Evolutionary conservation across 1,139 yeast species (phyloP).

Genomic region (Lodderomyces metapsilosis): DNA sequence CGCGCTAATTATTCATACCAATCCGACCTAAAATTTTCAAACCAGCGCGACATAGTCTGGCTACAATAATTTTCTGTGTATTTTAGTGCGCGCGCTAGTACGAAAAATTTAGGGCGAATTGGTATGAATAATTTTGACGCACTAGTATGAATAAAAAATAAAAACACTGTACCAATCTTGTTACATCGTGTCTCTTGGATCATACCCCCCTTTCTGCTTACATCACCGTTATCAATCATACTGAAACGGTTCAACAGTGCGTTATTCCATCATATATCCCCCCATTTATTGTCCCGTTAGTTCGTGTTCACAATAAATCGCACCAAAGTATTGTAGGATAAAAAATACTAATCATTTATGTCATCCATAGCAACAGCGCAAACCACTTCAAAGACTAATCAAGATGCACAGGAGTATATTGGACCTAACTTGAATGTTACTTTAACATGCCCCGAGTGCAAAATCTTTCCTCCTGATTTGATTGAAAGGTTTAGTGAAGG

Average conservation of each 20-base stretch:
- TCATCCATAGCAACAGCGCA: constrained; percentile 11
- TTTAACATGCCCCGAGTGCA: constrained; percentile 93
- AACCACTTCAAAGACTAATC: constrained; percentile 5
- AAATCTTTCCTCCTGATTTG: constrained; percentile 91
- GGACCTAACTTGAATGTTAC: constrained; percentile 86
- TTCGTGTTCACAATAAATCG: constrained; percentile 15
- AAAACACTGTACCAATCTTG: neutral
- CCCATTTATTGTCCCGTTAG: constrained; percentile 16
- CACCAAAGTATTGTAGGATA: constrained; percentile 2
- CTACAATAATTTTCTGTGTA: too few relatives aligned
- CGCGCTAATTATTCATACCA: too few relatives aligned
- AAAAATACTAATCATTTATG: constrained; percentile 3
- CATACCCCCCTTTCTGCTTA: neutral
- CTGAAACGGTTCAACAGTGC: constrained; percentile 2
- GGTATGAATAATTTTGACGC: too few relatives aligned
- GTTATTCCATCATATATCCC: neutral
- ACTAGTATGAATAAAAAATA: too few relatives aligned
- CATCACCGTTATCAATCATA: constrained; percentile 3
- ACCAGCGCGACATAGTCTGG: too few relatives aligned
- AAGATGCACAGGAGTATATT: constrained; percentile 25
- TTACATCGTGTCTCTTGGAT: neutral
- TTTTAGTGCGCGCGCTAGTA: too few relatives aligned
- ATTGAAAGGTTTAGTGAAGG: constrained; percentile 96
- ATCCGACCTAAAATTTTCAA: too few relatives aligned
- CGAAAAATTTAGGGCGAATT: too few relatives aligned